Evolutionary conservation across 2,329 filamentous ascomycete genomes (phyloP), one percentile per base, ranked within the genome.

Genomic region (Colletotrichum melonis): DNA sequence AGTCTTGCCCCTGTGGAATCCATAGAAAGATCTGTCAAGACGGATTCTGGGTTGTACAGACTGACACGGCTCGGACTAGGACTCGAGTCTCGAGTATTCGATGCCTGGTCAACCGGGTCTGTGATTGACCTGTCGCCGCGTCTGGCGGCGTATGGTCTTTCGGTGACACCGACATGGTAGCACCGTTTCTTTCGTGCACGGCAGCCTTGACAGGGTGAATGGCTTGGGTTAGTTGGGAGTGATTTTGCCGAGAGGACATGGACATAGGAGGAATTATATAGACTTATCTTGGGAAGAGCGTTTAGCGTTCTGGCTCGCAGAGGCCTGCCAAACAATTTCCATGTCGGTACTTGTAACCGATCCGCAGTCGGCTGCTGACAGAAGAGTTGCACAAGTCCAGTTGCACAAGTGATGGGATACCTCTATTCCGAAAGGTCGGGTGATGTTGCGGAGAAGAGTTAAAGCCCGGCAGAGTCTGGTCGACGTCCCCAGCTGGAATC

Each of bases 41-140:
- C 73, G 6, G 74, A 74, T 42, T 77, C 74, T 5, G 76, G 76
- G 22, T 76, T 77, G 62, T 77, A 77, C 19, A 69, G 67, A 59
- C 73, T 76, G 28, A 74, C 69, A 12, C 74, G 67, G 26, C 68
- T 72, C 3, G 67, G 72, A 35, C 58, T 67, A 3, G 64, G 69
- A 30, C 74, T 76, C 0, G 64, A 62, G 4, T 74, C 67, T 0
- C 74, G 68, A 5, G 54, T 73, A 12, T n/a, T 52, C 11, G 55
- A 24, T 7, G 63, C 26, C 1, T 67, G 35, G 24, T 22, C 38
- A 16, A 42, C 12, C n/a, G 49, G 14, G n/a, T 72, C 60, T 5
- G 32, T n/a, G 16, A 19, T 1, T 5, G 22, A n/a, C 6, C 28
- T 52, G 5, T 32, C 8, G n/a, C 26, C 38, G 26, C 16, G 59